Conservation (phyloP, 352 stramenopile genomes). For the Achlya hypogyna region DNA sequence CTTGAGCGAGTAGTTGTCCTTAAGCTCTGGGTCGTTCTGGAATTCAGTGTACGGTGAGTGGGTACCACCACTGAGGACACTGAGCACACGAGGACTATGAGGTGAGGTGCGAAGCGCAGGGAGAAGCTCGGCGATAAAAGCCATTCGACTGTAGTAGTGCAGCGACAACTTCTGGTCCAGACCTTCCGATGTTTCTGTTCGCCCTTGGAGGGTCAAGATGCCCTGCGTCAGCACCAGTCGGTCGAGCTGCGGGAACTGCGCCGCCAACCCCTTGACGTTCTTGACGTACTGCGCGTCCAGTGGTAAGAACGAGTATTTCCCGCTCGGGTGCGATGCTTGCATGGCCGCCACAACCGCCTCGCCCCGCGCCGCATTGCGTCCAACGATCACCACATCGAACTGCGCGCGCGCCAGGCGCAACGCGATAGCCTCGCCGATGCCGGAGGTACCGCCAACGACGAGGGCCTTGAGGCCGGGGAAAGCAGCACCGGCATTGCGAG, state of each 20-base stretch:
- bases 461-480: background rate
- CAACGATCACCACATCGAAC: background rate
- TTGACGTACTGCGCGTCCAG: background rate
- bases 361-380: background rate
- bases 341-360: background rate
- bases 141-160: conserved; percentile 38
- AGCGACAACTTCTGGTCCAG: conserved; percentile 48
- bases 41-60: conserved; percentile 34
- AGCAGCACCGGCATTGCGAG: background rate
- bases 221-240: conserved; percentile 43
- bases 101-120: conserved; percentile 22
- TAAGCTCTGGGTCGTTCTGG: conserved; percentile 28
- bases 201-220: conserved; percentile 43
- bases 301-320: background rate
- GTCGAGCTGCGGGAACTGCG: conserved; percentile 24
- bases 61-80: conserved; percentile 36
- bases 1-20: conserved; percentile 29
- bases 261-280: background rate
- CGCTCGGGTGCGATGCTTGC: background rate
- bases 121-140: conserved; percentile 28
- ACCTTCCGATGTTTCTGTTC: conserved; percentile 37
- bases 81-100: conserved; percentile 26
- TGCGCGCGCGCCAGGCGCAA: background rate
- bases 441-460: conserved; percentile 3
- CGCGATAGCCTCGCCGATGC: conserved; percentile 9